Percentiles rank a stretch among this genome's conserved stretches.
Evolutionary conservation across 1,139 yeast species (phyloP).

Genomic region (Zygosaccharomyces pseudobailii): DNA sequence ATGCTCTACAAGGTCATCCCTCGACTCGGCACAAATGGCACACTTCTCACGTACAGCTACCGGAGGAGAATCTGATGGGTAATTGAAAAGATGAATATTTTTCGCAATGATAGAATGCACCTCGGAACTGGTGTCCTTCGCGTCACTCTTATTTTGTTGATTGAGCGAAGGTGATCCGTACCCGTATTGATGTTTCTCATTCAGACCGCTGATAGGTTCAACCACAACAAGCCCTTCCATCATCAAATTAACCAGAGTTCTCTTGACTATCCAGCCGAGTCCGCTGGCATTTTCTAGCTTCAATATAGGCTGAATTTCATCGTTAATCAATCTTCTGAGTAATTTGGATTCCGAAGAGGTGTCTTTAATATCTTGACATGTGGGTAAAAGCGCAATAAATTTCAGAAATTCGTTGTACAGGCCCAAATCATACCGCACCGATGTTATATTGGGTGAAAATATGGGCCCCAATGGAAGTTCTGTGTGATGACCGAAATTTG

Average conservation of each 20-base stretch:
- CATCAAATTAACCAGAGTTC: slow-evolving; percentile 59
- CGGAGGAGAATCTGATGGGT: slow-evolving; percentile 50
- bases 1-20: slow-evolving; percentile 67
- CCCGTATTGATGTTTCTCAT: slow-evolving; percentile 51
- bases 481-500: slow-evolving; percentile 11
- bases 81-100: slow-evolving; percentile 37
- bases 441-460: slow-evolving; percentile 50
- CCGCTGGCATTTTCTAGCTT: slow-evolving; percentile 59
- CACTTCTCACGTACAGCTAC: slow-evolving; percentile 74
- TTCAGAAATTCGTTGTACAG: slow-evolving; percentile 36
- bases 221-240: slow-evolving; percentile 78
- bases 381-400: slow-evolving; percentile 34
- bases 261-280: slow-evolving; percentile 52
- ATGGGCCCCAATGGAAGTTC: slow-evolving; percentile 28
- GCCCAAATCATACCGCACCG: slow-evolving; percentile 56
- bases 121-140: neutral
- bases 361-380: slow-evolving; percentile 33
- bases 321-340: slow-evolving; percentile 60
- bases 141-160: neutral
- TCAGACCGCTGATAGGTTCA: slow-evolving; percentile 83
- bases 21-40: slow-evolving; percentile 73
- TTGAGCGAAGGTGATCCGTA: slow-evolving; percentile 19
- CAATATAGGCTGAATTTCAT: slow-evolving; percentile 75
- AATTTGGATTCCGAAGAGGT: slow-evolving; percentile 48
- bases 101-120: slow-evolving; percentile 10